phyloP scores from a whole-genome alignment of 805 yeast genomes.

The Wickerhamomyces canadensis region DNA sequence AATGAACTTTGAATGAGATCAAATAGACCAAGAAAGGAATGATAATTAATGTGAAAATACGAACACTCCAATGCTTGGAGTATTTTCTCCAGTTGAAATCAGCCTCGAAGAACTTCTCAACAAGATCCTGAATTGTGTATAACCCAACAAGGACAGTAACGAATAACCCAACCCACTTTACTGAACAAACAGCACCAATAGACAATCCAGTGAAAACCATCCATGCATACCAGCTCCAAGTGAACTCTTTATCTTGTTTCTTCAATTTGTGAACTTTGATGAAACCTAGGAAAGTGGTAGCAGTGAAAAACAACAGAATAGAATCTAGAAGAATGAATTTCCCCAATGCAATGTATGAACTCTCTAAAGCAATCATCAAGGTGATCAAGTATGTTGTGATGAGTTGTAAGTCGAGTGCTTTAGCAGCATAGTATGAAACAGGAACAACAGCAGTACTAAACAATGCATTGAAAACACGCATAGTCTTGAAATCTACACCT shows the following conservation, averaged over 20 bases:
- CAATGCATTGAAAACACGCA: conserved; percentile 68
- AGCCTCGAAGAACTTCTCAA: conserved; percentile 34
- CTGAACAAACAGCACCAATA: conserved; percentile 79
- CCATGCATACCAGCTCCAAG: conserved; percentile 46
- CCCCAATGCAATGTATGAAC: conserved; percentile 62
- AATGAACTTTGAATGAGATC: conserved; percentile 75
- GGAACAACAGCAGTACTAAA: conserved; percentile 67
- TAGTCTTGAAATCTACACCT: conserved; percentile 49
- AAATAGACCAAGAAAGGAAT: conserved; percentile 70
- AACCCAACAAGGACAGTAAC: conserved; percentile 56
- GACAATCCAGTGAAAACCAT: conserved; percentile 56
- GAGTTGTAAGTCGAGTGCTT: conserved; percentile 46
- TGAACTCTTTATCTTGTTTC: conserved; percentile 30
- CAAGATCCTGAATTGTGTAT: conserved; percentile 50
- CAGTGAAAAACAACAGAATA: conserved; percentile 70
- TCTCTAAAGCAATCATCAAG: conserved; percentile 60
- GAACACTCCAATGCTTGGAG: conserved; percentile 62
- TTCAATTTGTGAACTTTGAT: conserved; percentile 48
- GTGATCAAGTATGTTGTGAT: conserved; percentile 56
- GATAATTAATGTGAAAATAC: conserved; percentile 61
- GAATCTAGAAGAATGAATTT: conserved; percentile 75
- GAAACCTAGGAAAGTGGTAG: conserved; percentile 59
- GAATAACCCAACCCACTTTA: conserved; percentile 81
- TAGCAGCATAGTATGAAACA: conserved; percentile 64
- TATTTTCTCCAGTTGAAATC: conserved; percentile 31